A percentile compares a stretch with the other conserved stretches of the same genome.
Conservation (phyloP, 1,139 yeast genomes). For the Zygoascus hellenicus region DNA sequence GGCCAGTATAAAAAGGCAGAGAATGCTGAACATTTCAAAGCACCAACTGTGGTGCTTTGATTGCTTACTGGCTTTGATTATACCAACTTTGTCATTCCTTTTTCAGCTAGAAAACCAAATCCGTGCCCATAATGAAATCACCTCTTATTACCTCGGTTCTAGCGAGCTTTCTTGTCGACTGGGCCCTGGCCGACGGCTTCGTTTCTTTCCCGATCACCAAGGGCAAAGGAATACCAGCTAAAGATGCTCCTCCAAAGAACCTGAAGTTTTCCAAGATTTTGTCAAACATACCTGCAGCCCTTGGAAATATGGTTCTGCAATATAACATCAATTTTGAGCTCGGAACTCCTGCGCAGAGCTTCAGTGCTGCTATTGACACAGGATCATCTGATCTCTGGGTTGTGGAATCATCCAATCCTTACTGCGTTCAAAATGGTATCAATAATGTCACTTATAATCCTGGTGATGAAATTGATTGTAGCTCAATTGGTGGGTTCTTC, state of each 20-base stretch:
- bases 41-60: no score
- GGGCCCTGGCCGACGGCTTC: not conserved
- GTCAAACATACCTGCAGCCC: slow-evolving; percentile 9
- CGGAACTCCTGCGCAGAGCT: slow-evolving; percentile 24
- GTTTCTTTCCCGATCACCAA: not conserved
- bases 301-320: slow-evolving; percentile 21
- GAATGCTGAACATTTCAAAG: no score
- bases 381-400: slow-evolving; percentile 70
- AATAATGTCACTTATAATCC: slow-evolving; percentile 16
- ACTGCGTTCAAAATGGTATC: slow-evolving; percentile 16
- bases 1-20: no score
- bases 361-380: slow-evolving; percentile 43
- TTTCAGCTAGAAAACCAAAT: no score
- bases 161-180: not conserved
- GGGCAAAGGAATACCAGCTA: no score
- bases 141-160: not conserved
- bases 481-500: slow-evolving; percentile 19
- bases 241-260: no score
- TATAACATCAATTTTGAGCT: slow-evolving; percentile 26
- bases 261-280: no score
- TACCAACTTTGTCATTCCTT: no score
- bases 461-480: slow-evolving; percentile 17
- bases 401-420: slow-evolving; percentile 24
- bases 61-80: no score
- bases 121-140: not conserved